A percentile compares a stretch with the other conserved stretches of the same genome.
phyloP scores from a whole-genome alignment of 164 flowering plant genomes.

The Vitis amurensis region DNA sequence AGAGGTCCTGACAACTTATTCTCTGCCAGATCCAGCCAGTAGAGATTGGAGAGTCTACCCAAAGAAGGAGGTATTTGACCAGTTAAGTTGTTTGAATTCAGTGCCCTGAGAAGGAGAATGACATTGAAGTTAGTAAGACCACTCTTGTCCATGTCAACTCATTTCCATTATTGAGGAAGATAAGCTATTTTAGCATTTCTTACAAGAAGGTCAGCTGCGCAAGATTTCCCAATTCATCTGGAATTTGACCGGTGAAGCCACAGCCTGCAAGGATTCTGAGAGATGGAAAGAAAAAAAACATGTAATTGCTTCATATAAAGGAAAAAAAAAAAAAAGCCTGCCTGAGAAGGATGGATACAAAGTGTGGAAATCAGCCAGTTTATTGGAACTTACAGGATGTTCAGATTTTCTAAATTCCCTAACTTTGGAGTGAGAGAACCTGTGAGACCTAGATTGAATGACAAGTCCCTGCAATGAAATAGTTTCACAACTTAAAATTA shows the following conservation, averaged over 20 bases:
- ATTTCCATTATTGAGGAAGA: neutral
- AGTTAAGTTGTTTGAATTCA: slow-evolving; percentile 80
- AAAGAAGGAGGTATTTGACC: slow-evolving; percentile 76
- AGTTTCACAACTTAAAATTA: neutral
- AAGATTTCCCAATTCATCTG: slow-evolving; percentile 78
- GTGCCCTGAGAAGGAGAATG: slow-evolving; percentile 56
- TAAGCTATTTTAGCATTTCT: slow-evolving; percentile 18
- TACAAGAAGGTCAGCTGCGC: slow-evolving; percentile 73
- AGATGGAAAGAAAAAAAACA: neutral
- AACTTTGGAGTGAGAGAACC: slow-evolving; percentile 67
- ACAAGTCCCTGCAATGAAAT: slow-evolving; percentile 64
- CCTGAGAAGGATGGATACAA: neutral
- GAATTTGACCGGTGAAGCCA: slow-evolving; percentile 74
- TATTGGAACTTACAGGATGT: slow-evolving; percentile 56
- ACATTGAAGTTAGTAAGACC: neutral
- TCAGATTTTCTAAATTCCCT: slow-evolving; percentile 63
- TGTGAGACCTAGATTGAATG: slow-evolving; percentile 67
- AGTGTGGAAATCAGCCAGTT: neutral
- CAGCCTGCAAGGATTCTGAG: slow-evolving; percentile 83
- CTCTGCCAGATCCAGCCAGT: slow-evolving; percentile 93
- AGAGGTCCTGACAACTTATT: slow-evolving; percentile 74
- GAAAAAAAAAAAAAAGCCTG: slow-evolving; percentile 4
- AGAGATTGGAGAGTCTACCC: slow-evolving; percentile 73
- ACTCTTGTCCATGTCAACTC: too few relatives aligned
- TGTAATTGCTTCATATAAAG: neutral